These are phyloP conservation scores for Neofusicoccum parvum DNA, from an alignment of 2,329 filamentous ascomycete genomes.

Conservation along the genomic window DNA sequence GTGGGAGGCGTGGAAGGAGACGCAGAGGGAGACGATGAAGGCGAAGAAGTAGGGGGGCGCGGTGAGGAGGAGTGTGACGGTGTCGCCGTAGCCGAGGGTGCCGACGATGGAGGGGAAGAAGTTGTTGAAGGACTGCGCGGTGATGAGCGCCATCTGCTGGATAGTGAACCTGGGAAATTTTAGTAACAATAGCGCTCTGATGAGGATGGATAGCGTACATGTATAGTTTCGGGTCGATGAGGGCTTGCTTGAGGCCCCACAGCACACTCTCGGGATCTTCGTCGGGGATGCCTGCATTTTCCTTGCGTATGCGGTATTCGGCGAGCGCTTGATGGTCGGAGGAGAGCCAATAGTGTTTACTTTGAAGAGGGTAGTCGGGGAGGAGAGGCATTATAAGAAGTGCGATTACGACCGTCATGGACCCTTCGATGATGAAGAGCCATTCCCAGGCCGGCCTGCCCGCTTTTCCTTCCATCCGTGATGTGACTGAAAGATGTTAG, in stretches of 20 bases:
- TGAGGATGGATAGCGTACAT: neutral
- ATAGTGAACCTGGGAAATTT: neutral
- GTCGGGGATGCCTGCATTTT: slow-evolving; percentile 5
- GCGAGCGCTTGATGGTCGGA: neutral
- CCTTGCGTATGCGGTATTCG: slow-evolving; percentile 9
- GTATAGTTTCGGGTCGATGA: neutral
- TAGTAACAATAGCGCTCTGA: too few species aligned
- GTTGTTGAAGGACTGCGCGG: slow-evolving; percentile 30
- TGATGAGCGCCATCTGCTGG: slow-evolving; percentile 25
- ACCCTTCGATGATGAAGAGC: slow-evolving; percentile 39
- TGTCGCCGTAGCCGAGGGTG: slow-evolving; percentile 40
- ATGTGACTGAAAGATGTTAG: neutral
- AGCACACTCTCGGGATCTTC: neutral
- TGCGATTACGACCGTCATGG: slow-evolving; percentile 39
- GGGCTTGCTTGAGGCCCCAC: neutral
- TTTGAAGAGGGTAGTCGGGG: slow-evolving; percentile 33
- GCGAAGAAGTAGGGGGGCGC: slow-evolving; percentile 26
- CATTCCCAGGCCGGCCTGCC: slow-evolving; percentile 28
- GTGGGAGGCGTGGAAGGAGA: slow-evolving; percentile 20
- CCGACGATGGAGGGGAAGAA: slow-evolving; percentile 41
- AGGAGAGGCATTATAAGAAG: slow-evolving; percentile 37
- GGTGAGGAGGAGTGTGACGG: slow-evolving; percentile 37
- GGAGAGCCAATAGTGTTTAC: neutral
- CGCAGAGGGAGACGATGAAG: slow-evolving; percentile 23
- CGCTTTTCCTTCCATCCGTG: slow-evolving; percentile 19